A percentile compares a stretch with the other conserved stretches of the same genome.
These are phyloP conservation scores for Eucalyptus grandis DNA, from an alignment of 345 rosid species.

Conservation along the genomic window DNA sequence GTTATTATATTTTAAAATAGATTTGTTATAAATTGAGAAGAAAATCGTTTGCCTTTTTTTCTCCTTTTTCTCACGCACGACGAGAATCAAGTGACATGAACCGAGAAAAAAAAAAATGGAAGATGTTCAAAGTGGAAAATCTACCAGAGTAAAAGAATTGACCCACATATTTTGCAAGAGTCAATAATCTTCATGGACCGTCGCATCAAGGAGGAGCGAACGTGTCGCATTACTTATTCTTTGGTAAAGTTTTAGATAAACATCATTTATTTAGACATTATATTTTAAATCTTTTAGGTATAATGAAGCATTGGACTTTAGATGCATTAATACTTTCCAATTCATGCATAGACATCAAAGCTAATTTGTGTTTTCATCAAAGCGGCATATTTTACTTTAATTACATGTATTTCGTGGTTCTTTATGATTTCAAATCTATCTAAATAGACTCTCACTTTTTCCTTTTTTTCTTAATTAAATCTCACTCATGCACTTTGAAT, in stretches of 20 bases:
- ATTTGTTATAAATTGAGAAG: neutral
- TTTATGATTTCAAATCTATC: neutral
- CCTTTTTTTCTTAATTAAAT: neutral
- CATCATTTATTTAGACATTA: neutral
- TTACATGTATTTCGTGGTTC: accelerated
- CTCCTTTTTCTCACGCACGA: neutral
- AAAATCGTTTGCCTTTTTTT: neutral
- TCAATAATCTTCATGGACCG: neutral
- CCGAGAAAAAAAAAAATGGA: neutral
- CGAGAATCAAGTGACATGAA: neutral
- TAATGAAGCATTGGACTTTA: neutral
- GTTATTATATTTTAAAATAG: neutral
- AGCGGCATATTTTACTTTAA: neutral
- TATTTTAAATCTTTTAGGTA: neutral
- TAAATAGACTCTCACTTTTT: neutral
- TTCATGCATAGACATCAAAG: neutral
- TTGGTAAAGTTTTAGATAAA: neutral
- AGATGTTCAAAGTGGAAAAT: neutral
- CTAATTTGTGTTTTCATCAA: neutral
- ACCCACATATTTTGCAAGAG: neutral
- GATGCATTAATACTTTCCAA: neutral
- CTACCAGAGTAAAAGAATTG: neutral
- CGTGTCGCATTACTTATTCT: neutral
- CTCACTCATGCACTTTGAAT: neutral
- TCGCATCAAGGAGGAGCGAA: neutral